Percentiles rank a stretch among this genome's conserved stretches.
Evolutionary conservation across 768 basidiomycete genomes (phyloP).

Genomic region (Kockovaella imperatae): DNA sequence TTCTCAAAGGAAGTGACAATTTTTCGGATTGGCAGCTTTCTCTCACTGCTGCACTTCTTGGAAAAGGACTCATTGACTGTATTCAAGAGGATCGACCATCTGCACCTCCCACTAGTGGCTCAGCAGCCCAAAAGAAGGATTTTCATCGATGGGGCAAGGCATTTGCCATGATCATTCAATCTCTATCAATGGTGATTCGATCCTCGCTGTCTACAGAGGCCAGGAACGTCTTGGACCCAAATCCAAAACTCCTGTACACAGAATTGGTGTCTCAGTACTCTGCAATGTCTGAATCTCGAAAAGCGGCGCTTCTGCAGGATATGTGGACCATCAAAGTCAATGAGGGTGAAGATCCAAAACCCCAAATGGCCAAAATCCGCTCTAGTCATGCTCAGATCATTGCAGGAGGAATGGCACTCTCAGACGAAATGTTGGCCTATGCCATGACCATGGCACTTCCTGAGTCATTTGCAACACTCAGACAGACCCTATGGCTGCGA

Average conservation of each 20-base stretch:
- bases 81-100: no score
- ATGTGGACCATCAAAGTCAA: slow-evolving; percentile 1
- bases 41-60: no score
- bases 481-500: slow-evolving; percentile 13
- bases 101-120: no score
- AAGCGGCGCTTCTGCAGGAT: slow-evolving; percentile 9
- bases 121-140: no score
- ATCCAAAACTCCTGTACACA: not conserved
- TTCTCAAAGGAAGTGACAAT: no score
- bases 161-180: slow-evolving; percentile 7
- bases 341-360: slow-evolving; percentile 11
- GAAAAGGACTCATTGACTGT: no score
- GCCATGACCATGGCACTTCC: slow-evolving; percentile 14
- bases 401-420: not conserved
- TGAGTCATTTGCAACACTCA: slow-evolving; percentile 6
- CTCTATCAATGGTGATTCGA: slow-evolving; percentile 1
- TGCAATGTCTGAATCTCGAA: slow-evolving; percentile 7
- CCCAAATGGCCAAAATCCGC: slow-evolving; percentile 3
- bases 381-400: slow-evolving; percentile 16
- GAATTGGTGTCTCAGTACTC: slow-evolving; percentile 4
- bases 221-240: not conserved
- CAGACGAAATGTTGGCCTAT: slow-evolving; percentile 13
- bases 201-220: slow-evolving; percentile 1
- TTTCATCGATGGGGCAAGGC: no score
- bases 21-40: no score